phyloP scores from a whole-genome alignment of 129 eudicot genomes.

The Flaveria robusta region DNA sequence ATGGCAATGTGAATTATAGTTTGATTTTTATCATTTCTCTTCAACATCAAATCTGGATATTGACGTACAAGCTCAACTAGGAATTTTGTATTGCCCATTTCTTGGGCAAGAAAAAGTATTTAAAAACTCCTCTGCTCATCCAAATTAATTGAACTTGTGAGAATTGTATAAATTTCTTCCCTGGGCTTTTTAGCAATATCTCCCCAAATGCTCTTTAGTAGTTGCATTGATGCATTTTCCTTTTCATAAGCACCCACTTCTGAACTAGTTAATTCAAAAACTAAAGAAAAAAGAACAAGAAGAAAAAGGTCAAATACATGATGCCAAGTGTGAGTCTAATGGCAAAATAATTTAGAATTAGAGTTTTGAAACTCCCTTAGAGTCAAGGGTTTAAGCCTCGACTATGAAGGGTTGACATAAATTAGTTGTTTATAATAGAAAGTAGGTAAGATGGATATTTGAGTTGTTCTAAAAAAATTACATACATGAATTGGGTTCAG shows the following conservation, averaged over 20 bases:
- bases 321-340: background rate
- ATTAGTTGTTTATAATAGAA: no score
- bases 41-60: conserved; percentile 11
- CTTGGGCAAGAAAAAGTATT: background rate
- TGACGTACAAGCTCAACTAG: conserved; percentile 1
- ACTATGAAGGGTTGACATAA: no score
- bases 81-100: conserved; percentile 3
- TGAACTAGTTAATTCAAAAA: background rate
- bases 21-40: background rate
- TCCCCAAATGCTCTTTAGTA: background rate
- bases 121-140: background rate
- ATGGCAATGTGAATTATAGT: background rate
- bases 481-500: no score
- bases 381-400: no score
- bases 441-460: no score
- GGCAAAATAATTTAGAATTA: no score
- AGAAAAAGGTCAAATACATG: background rate
- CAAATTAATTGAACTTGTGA: background rate
- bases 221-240: background rate
- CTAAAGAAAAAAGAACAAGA: background rate
- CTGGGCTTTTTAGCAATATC: conserved; percentile 5
- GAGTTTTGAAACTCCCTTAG: no score
- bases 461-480: no score
- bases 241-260: background rate
- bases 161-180: background rate